Conservation (phyloP, 179 eudicot genomes). For the Heliamphora pulchella region DNA sequence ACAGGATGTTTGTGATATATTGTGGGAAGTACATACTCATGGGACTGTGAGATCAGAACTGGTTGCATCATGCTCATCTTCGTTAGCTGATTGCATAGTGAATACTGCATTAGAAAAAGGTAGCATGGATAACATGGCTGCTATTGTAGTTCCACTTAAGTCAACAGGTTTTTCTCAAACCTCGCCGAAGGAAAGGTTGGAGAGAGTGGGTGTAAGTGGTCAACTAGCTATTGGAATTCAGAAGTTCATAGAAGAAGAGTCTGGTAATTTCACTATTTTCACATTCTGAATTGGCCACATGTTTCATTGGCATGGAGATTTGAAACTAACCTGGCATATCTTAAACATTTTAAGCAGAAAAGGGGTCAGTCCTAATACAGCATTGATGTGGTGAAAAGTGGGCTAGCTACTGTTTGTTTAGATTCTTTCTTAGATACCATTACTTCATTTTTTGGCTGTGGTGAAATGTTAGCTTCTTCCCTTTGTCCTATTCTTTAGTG, state of each 20-base stretch:
- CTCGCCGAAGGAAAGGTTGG: constrained; percentile 19
- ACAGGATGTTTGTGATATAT: constrained; percentile 82
- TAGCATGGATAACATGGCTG: constrained; percentile 80
- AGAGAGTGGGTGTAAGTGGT: constrained; percentile 20
- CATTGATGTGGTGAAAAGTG: too few relatives aligned
- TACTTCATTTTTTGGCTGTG: neutral
- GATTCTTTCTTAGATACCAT: neutral
- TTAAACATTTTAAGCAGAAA: neutral
- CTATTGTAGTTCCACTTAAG: constrained; percentile 68
- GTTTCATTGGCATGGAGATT: neutral
- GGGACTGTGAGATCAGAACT: constrained; percentile 35
- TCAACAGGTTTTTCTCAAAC: constrained; percentile 28
- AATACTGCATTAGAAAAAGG: constrained; percentile 70
- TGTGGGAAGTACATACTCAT: constrained; percentile 60
- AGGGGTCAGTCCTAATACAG: too few relatives aligned
- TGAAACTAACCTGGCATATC: neutral
- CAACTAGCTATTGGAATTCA: constrained; percentile 26
- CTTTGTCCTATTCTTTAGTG: neutral
- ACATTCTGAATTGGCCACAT: neutral
- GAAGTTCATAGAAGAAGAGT: constrained; percentile 25
- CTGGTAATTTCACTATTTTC: constrained; percentile 32
- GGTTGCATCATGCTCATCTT: constrained; percentile 47
- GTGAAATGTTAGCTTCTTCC: neutral
- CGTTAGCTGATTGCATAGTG: constrained; percentile 78
- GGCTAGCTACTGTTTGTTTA: neutral